phyloP scores from a whole-genome alignment of 2,329 filamentous ascomycete genomes.

The Claviceps sp. region DNA sequence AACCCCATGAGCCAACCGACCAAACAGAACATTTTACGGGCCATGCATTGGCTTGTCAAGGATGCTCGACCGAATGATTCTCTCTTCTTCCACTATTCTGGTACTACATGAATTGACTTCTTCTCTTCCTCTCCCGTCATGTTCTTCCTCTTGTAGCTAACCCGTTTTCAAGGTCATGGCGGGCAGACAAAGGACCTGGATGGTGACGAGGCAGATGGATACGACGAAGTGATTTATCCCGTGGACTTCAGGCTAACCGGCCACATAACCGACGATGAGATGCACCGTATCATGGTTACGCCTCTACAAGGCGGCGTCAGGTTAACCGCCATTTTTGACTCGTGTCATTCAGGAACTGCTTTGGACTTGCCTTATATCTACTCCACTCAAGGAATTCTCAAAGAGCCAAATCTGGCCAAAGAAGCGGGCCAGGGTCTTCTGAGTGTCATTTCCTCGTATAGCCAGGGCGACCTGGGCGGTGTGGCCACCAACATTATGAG shows the following conservation, averaged over 20 bases:
- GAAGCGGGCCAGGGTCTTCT: conserved; percentile 53
- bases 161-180: conserved; percentile 45
- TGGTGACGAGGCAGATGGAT: conserved; percentile 69
- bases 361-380: conserved; percentile 57
- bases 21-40: conserved; percentile 85
- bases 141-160: neutral
- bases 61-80: conserved; percentile 87
- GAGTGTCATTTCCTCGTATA: conserved; percentile 44
- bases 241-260: conserved; percentile 70
- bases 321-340: conserved; percentile 50
- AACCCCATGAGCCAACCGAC: conserved; percentile 96
- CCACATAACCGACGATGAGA: conserved; percentile 73
- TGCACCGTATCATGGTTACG: conserved; percentile 60
- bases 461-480: conserved; percentile 63
- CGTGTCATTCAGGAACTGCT: conserved; percentile 54
- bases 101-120: conserved; percentile 25
- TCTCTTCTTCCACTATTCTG: conserved; percentile 94
- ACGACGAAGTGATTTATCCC: conserved; percentile 74
- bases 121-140: neutral
- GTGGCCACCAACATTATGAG: conserved; percentile 70
- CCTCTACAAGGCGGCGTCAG: conserved; percentile 43
- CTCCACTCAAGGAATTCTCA: conserved; percentile 54
- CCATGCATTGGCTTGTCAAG: conserved; percentile 97
- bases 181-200: conserved; percentile 71
- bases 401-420: conserved; percentile 55